Conservation (phyloP, 495 filamentous ascomycete species). For the Xylaria longipes region DNA sequence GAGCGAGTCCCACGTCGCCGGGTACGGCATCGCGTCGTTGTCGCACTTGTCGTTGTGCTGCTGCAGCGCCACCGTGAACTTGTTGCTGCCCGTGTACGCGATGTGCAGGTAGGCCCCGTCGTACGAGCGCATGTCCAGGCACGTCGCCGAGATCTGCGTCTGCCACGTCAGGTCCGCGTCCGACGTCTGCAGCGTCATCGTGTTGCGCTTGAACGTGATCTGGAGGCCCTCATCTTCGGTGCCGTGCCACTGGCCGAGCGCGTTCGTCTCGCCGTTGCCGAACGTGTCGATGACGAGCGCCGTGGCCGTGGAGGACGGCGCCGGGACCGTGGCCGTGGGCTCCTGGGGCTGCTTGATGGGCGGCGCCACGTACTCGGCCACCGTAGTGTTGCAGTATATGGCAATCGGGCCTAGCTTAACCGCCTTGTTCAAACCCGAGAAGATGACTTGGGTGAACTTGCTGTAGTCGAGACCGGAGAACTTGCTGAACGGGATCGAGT, state of each 20-base stretch:
- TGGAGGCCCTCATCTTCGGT: slow-evolving; percentile 63
- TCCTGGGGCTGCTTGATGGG: slow-evolving; percentile 44
- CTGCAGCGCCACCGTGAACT: slow-evolving; percentile 73
- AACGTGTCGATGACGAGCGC: slow-evolving; percentile 73
- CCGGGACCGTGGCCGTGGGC: slow-evolving; percentile 54
- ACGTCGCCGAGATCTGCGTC: slow-evolving; percentile 66
- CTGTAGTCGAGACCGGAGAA: slow-evolving; percentile 58
- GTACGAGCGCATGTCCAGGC: slow-evolving; percentile 66
- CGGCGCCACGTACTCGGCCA: slow-evolving; percentile 57
- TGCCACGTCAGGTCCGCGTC: slow-evolving; percentile 75
- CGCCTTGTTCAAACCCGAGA: slow-evolving; percentile 52
- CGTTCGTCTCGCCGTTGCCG: slow-evolving; percentile 59
- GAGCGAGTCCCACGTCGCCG: slow-evolving; percentile 76
- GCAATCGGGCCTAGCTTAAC: slow-evolving; percentile 64
- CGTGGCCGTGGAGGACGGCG: slow-evolving; percentile 55
- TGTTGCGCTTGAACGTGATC: slow-evolving; percentile 54
- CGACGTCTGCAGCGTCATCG: slow-evolving; percentile 65
- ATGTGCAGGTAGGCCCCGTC: slow-evolving; percentile 71
- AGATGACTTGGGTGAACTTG: slow-evolving; percentile 59
- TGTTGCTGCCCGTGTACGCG: slow-evolving; percentile 68
- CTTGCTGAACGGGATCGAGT: slow-evolving; percentile 62
- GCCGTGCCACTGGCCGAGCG: slow-evolving; percentile 75
- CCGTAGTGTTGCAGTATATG: slow-evolving; percentile 63
- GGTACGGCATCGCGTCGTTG: slow-evolving; percentile 65
- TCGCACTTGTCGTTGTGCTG: slow-evolving; percentile 74